Base-by-base conservation (phyloP, 2,329 filamentous ascomycete species). In the Venturiaceae sp. region DNA sequence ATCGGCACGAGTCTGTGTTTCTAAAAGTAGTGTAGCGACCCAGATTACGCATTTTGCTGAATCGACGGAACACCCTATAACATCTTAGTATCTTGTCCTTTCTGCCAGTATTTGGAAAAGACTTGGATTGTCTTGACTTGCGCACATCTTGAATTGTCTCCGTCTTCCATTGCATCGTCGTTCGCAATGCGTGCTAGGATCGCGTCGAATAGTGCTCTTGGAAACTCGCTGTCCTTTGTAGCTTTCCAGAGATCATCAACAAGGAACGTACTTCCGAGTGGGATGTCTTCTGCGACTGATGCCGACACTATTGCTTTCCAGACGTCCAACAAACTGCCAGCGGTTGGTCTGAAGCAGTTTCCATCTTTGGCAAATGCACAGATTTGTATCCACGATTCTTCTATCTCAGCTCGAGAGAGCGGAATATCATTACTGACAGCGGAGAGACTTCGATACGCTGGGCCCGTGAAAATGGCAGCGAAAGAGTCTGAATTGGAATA, bases 361-460 rank as follows among this genome's bases (percentile, higher is more conserved):
- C 61, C 68, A 2, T 66, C 64, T 60, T 71, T 65, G 60, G 82
- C 76, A 67, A 83, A 84, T 32, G 77, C 81, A 63, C 78, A 75
- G 13, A 83, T 63, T 41, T 78, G 73, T 37, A 64, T 66, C 80
- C 80, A 84, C 2, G 68, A 78, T 8, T 62, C 60, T 60, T 78
- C 71, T 62, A 80, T 83, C 64, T 83, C 76, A 5, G 65, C 72
- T 16, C 74, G 64, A 19, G 80, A 83, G 21, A 82, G 67, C 2
- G 81, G 81, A 3, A 82, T 71, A 64, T 82, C 70, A 9, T 67
- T 67, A 32, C 28, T 16, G 23, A 57, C 33, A 21, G 26, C 34
- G 7, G 30, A 37, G 7, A 53, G 52, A 14, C 32, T 50, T 21
- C 19, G 28, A 61, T 81, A 79, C 2, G 82, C 59, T n/a, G 46